phyloP scores from a whole-genome alignment of 352 stramenopile species.

The Phytophthora macrochlamydospora region DNA sequence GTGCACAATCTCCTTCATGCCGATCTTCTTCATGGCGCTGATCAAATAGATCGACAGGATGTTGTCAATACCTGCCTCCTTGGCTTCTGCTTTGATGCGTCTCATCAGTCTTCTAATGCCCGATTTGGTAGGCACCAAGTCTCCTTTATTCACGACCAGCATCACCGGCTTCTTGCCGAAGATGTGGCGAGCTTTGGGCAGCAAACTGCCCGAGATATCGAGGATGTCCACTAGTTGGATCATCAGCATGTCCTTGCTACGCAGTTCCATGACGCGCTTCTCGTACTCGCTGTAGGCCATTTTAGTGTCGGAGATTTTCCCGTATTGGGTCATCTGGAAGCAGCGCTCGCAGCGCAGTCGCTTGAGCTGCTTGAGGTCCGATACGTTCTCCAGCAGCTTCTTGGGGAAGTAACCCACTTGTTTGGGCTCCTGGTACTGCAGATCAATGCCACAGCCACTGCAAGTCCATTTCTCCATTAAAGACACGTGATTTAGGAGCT shows the following conservation, averaged over 20 bases:
- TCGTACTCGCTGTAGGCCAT: constrained; percentile 90
- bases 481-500: constrained; percentile 72
- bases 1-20: constrained; percentile 87
- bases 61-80: constrained; percentile 80
- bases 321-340: constrained; percentile 89
- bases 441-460: constrained; percentile 81
- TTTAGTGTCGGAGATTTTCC: constrained; percentile 84
- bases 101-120: constrained; percentile 81
- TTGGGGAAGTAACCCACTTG: constrained; percentile 73
- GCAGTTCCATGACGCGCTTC: constrained; percentile 84
- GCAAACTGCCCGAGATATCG: constrained; percentile 88
- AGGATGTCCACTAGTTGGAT: constrained; percentile 93
- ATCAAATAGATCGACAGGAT: constrained; percentile 81
- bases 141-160: constrained; percentile 92
- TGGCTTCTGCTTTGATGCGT: constrained; percentile 77
- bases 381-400: constrained; percentile 63
- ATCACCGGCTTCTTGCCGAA: constrained; percentile 92
- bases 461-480: constrained; percentile 87
- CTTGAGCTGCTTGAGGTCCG: constrained; percentile 73
- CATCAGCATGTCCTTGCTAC: constrained; percentile 89
- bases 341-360: constrained; percentile 86
- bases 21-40: constrained; percentile 85
- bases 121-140: constrained; percentile 87
- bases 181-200: constrained; percentile 85
- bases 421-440: constrained; percentile 70